phyloP scores from a whole-genome alignment of 495 filamentous ascomycete species.

The Rostrohypoxylon terebratum region DNA sequence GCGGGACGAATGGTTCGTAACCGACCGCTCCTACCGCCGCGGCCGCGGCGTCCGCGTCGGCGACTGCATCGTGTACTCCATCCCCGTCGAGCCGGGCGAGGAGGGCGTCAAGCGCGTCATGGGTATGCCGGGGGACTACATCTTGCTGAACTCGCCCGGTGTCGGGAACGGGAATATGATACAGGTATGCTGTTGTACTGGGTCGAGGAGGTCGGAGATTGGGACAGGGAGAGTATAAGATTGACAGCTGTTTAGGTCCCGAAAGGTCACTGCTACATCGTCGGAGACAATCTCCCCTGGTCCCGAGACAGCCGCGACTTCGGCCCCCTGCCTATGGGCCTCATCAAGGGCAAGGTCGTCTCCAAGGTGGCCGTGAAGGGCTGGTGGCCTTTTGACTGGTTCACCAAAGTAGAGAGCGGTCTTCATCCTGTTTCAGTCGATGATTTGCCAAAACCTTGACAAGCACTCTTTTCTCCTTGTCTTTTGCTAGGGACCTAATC shows the following conservation, averaged over 20 bases:
- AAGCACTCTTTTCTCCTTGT: neutral
- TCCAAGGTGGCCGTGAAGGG: constrained; percentile 63
- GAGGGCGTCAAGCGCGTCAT: constrained; percentile 83
- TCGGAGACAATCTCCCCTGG: constrained; percentile 85
- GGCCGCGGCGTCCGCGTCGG: constrained; percentile 80
- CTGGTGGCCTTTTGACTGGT: constrained; percentile 66
- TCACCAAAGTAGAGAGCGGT: constrained; percentile 53
- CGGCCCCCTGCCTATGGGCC: constrained; percentile 84
- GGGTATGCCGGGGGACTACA: constrained; percentile 91
- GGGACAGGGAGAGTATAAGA: neutral
- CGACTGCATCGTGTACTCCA: constrained; percentile 81
- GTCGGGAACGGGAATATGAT: constrained; percentile 71
- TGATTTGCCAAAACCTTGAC: constrained; percentile 19
- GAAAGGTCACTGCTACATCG: constrained; percentile 87
- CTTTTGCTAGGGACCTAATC: neutral
- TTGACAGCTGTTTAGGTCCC: constrained; percentile 71
- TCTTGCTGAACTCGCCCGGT: constrained; percentile 71
- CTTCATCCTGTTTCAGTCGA: constrained; percentile 31
- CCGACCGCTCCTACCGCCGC: constrained; percentile 71
- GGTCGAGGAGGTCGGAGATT: no score
- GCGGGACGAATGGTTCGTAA: constrained; percentile 72
- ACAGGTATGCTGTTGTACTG: constrained; percentile 65
- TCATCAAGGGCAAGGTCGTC: constrained; percentile 89
- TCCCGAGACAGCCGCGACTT: constrained; percentile 88
- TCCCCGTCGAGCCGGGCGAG: constrained; percentile 73